These are phyloP conservation scores for Citrus reticulata DNA, from an alignment of 345 rosid species.

Conservation along the genomic window DNA sequence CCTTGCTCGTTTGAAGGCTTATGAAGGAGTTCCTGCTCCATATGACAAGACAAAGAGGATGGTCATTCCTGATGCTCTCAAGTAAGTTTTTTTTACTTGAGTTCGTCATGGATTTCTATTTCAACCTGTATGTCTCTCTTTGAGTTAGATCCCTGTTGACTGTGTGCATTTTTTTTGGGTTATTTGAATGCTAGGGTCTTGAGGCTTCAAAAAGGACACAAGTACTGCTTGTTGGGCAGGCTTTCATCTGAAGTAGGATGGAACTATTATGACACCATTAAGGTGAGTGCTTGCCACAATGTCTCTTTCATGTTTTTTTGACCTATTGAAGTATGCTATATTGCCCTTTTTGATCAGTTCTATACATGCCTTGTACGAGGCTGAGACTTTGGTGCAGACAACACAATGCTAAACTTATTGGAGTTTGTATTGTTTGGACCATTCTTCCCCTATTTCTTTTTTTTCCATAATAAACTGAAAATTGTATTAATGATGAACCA, in stretches of 20 bases:
- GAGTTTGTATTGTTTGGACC: neutral
- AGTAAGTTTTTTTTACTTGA: slow-evolving; percentile 29
- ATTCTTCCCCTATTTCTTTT: neutral
- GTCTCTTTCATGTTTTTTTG: neutral
- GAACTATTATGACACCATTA: slow-evolving; percentile 85
- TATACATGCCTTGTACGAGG: neutral
- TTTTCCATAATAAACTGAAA: too few species aligned
- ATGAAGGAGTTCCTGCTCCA: slow-evolving; percentile 78
- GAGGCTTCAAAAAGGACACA: slow-evolving; percentile 89
- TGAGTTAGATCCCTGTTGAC: neutral
- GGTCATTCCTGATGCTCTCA: slow-evolving; percentile 93
- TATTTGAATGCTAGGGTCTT: slow-evolving; percentile 49
- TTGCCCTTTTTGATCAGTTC: neutral
- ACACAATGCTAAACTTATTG: neutral
- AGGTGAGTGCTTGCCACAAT: slow-evolving; percentile 30
- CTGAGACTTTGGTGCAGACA: neutral
- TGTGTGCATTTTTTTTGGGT: neutral
- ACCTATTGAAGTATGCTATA: neutral
- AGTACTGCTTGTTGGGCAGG: slow-evolving; percentile 76
- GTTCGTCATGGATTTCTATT: neutral
- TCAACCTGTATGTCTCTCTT: neutral
- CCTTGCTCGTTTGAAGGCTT: slow-evolving; percentile 70
- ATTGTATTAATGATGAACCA: neutral
- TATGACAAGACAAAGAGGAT: slow-evolving; percentile 81
- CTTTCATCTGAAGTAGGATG: slow-evolving; percentile 84